Evolutionary conservation across 495 filamentous ascomycete species (phyloP).

Genomic region (Daldinia loculata): DNA sequence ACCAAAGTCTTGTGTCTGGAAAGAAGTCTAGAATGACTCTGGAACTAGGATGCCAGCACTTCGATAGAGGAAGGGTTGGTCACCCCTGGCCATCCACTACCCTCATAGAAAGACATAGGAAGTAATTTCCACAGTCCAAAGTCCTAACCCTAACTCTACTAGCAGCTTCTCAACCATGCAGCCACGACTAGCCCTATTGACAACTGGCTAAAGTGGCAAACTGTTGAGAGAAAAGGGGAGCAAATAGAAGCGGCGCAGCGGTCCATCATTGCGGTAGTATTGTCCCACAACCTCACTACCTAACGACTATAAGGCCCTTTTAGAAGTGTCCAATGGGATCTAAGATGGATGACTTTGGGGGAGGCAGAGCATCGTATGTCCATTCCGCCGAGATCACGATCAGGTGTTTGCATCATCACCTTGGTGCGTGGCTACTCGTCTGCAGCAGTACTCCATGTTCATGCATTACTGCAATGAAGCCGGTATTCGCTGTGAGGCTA

Average conservation of each 20-base stretch:
- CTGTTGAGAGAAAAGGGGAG: constrained; percentile 4
- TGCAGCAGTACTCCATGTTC: constrained; percentile 22
- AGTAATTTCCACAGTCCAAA: neutral
- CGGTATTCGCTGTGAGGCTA: constrained; percentile 11
- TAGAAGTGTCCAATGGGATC: constrained; percentile 27
- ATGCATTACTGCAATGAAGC: constrained; percentile 5
- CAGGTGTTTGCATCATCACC: neutral
- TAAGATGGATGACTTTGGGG: constrained; percentile 13
- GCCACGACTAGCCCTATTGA: constrained; percentile 13
- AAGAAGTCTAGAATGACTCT: neutral
- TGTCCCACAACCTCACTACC: constrained; percentile 1
- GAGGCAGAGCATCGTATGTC: constrained; percentile 29
- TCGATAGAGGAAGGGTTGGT: neutral
- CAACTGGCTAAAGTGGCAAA: constrained; percentile 24
- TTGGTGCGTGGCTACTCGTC: neutral
- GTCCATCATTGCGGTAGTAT: neutral
- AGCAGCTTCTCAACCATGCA: constrained; percentile 4
- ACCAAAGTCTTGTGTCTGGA: neutral
- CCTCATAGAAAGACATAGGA: constrained; percentile 1
- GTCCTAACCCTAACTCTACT: neutral
- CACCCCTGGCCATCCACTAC: neutral
- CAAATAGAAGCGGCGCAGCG: constrained; percentile 37
- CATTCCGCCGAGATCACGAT: constrained; percentile 15
- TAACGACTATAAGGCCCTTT: neutral
- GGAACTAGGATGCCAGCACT: neutral